Evolutionary conservation across 345 rosid species (phyloP).

Genomic region (Eutrema yunnanense): DNA sequence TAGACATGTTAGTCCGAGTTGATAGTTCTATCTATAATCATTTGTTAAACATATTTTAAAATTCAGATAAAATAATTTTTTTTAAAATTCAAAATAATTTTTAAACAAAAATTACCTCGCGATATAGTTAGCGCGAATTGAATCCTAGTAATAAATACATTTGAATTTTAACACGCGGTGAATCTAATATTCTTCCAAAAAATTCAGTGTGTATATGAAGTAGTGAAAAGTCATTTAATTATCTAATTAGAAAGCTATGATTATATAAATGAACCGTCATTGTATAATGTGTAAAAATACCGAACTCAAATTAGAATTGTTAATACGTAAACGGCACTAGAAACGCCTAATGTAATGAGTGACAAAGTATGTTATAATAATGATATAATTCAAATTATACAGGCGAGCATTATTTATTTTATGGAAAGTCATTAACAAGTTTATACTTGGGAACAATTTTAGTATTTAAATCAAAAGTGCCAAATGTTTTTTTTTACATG

Average conservation of each 20-base stretch:
- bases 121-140: too few species aligned
- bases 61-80: too few species aligned
- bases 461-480: background rate
- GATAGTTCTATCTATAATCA: too few species aligned
- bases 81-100: too few species aligned
- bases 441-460: background rate
- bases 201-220: background rate
- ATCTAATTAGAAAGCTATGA: background rate
- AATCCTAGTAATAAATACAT: background rate
- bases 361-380: background rate
- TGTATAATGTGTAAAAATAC: constrained; percentile 12
- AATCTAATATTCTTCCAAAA: background rate
- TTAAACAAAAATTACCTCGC: too few species aligned
- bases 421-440: background rate
- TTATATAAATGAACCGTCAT: background rate
- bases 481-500: background rate
- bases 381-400: background rate
- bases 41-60: too few species aligned
- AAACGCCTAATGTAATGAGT: background rate
- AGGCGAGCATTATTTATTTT: background rate
- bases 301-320: background rate
- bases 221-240: background rate
- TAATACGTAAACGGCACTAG: too few species aligned
- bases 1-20: too few species aligned
- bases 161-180: background rate